phyloP scores from a whole-genome alignment of 2,329 filamentous ascomycete species.

The Pseudogymnoascus sp. region DNA sequence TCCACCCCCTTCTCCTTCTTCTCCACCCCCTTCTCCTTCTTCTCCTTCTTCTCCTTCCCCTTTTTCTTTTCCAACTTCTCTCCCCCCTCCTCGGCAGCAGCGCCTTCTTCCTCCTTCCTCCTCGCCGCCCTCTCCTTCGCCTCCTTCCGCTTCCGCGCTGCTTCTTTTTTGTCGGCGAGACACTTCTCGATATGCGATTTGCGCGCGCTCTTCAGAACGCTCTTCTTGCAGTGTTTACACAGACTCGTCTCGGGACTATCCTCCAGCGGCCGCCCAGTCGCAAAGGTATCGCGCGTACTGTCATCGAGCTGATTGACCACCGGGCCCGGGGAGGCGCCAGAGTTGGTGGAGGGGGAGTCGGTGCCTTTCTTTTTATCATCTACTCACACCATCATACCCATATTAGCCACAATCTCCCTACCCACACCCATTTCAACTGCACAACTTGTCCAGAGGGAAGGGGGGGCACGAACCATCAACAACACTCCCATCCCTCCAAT shows the following conservation, averaged over 20 bases:
- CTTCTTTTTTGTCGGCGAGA: conserved; percentile 49
- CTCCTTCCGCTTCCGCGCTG: conserved; percentile 28
- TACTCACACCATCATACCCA: not conserved
- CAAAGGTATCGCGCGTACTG: conserved; percentile 67
- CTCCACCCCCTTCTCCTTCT: conserved; percentile 29
- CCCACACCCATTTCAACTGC: not conserved
- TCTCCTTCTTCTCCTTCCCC: conserved; percentile 13
- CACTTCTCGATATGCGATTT: conserved; percentile 77
- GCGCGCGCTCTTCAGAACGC: conserved; percentile 65
- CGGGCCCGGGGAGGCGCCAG: conserved; percentile 42
- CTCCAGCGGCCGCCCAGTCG: conserved; percentile 70
- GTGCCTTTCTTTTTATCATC: conserved; percentile 47
- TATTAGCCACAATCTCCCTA: not conserved
- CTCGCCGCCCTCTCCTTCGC: conserved; percentile 23
- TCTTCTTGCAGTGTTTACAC: conserved; percentile 94
- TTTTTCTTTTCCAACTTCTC: conserved; percentile 28
- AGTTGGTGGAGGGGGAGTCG: conserved; percentile 32
- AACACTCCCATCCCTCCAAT: conserved; percentile 61
- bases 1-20: conserved; percentile 29
- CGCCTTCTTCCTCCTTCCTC: conserved; percentile 32
- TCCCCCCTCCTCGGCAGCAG: conserved; percentile 30
- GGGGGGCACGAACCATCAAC: conserved; percentile 44
- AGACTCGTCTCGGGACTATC: conserved; percentile 70
- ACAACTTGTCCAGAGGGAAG: not conserved
- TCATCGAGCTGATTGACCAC: conserved; percentile 65